These are phyloP conservation scores for Fusarium sp. DNA, from an alignment of 2,329 filamentous ascomycete genomes.

Conservation along the genomic window DNA sequence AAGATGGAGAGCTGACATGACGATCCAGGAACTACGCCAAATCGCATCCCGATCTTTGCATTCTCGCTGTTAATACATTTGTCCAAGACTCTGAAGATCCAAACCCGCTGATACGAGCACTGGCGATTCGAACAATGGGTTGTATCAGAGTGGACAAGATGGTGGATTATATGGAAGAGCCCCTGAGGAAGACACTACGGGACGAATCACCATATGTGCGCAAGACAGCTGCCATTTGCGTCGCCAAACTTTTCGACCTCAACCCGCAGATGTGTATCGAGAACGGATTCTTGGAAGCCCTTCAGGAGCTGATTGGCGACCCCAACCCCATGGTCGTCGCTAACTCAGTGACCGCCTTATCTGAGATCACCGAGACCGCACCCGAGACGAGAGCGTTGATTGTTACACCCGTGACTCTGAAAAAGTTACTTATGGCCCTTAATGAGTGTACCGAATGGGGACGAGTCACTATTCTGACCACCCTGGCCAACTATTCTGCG, in stretches of 20 bases:
- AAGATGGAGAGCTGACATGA: slow-evolving; percentile 32
- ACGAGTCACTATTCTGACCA: slow-evolving; percentile 90
- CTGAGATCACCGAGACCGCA: slow-evolving; percentile 90
- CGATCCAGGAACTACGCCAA: slow-evolving; percentile 93
- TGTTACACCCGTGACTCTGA: slow-evolving; percentile 84
- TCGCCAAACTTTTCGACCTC: slow-evolving; percentile 96
- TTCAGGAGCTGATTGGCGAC: slow-evolving; percentile 97
- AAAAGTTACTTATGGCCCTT: slow-evolving; percentile 95
- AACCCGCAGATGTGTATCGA: slow-evolving; percentile 94
- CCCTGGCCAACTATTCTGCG: slow-evolving; percentile 88
- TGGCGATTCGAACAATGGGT: slow-evolving; percentile 98
- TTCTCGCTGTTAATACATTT: slow-evolving; percentile 98
- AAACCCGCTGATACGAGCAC: slow-evolving; percentile 92
- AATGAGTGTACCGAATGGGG: slow-evolving; percentile 99
- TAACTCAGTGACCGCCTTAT: slow-evolving; percentile 93
- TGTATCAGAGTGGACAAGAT: slow-evolving; percentile 99
- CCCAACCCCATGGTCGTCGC: slow-evolving; percentile 99
- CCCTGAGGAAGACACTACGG: slow-evolving; percentile 91
- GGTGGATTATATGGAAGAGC: slow-evolving; percentile 99
- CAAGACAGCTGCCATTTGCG: slow-evolving; percentile 97
- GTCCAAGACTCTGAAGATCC: slow-evolving; percentile 99
- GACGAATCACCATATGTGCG: slow-evolving; percentile 99
- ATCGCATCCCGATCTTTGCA: slow-evolving; percentile 97
- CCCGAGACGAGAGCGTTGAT: slow-evolving; percentile 90
- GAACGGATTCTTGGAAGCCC: slow-evolving; percentile 92